Evolutionary conservation across 805 yeast genomes (phyloP).

Genomic region (Yamadazyma paraphyllophila): DNA sequence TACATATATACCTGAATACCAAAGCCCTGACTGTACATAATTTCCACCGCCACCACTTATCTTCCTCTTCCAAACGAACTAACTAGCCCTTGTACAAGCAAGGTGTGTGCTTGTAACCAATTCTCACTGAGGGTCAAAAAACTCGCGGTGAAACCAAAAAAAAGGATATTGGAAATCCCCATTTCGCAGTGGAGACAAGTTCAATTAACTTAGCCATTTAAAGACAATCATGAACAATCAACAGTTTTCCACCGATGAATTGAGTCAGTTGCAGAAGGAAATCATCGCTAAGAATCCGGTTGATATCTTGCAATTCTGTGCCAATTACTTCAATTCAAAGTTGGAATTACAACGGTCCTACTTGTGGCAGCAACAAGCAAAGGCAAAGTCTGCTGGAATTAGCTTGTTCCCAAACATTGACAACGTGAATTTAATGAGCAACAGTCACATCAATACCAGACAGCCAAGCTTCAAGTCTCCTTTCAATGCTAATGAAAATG

Average conservation of each 20-base stretch:
- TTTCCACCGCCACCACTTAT: neutral
- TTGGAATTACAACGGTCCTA: conserved; percentile 58
- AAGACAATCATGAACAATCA: conserved; percentile 6
- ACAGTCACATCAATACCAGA: conserved; percentile 29
- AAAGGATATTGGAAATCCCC: conserved; percentile 3
- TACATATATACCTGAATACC: too few species aligned
- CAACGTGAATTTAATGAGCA: conserved; percentile 25
- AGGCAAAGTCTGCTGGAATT: conserved; percentile 51
- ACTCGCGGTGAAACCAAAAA: conserved; percentile 3
- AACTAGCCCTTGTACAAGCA: neutral
- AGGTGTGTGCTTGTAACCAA: neutral
- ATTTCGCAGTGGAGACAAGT: conserved; percentile 3
- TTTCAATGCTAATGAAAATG: conserved; percentile 49
- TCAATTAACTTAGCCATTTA: neutral
- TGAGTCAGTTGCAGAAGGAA: conserved; percentile 62
- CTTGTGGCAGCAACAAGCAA: conserved; percentile 49
- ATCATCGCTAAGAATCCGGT: conserved; percentile 51
- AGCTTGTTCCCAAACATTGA: conserved; percentile 43
- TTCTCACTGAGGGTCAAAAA: conserved; percentile 2
- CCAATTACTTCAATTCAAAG: conserved; percentile 64
- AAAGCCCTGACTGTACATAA: too few species aligned
- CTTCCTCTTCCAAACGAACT: neutral
- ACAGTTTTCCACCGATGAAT: conserved; percentile 42
- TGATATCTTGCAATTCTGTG: conserved; percentile 73
- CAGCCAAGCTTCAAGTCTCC: conserved; percentile 59